A percentile compares a stretch with the other conserved stretches of the same genome.
Conservation (phyloP, 176 grass and related monocot species). For the Zea mays region Zm-B73-REFERENCE-NAM-5.0 NC_050098.1:233858001-233858500, state of each 20-base stretch:
- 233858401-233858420: background rate
- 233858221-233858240: background rate
- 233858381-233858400: background rate
- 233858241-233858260: background rate
- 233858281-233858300: background rate
- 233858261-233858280: background rate
- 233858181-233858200: background rate
- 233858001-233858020: background rate
- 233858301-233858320: no score
- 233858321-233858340: background rate
- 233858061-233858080: conserved; percentile 1
- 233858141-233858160: background rate
- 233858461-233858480: background rate
- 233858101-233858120: background rate
- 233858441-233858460: background rate
- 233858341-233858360: background rate
- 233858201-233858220: conserved; percentile 7
- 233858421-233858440: background rate
- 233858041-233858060: background rate
- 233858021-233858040: background rate
- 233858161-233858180: background rate
- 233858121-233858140: background rate
- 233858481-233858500: background rate
- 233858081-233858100: background rate
- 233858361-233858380: background rate